Conservation (phyloP, 768 basidiomycete species). For the Trametes cubensis region DNA sequence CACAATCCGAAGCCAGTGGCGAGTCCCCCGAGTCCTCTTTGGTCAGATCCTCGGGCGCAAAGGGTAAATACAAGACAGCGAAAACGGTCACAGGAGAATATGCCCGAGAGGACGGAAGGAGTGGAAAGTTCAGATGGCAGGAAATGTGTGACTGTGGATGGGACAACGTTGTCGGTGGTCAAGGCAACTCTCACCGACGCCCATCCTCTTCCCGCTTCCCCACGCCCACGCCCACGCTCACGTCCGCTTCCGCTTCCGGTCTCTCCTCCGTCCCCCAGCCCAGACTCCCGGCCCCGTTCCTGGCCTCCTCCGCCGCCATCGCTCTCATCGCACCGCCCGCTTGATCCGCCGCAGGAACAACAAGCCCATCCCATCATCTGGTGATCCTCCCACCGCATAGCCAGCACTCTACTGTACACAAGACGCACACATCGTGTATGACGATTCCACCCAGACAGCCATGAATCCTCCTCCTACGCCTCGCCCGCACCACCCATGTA, state of each 20-base stretch:
- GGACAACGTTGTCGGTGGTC: conserved; percentile 48
- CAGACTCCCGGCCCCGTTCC: conserved; percentile 9
- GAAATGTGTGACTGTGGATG: conserved; percentile 19
- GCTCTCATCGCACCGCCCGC: conserved; percentile 6
- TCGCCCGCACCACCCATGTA: conserved; percentile 49
- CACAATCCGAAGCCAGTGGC: not conserved
- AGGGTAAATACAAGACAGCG: conserved; percentile 21
- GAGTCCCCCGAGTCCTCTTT: conserved; percentile 19
- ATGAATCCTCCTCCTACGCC: conserved; percentile 20
- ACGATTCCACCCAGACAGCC: not conserved
- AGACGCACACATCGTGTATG: not conserved
- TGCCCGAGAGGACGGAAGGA: conserved; percentile 18
- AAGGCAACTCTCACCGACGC: conserved; percentile 45
- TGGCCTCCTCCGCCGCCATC: conserved; percentile 10
- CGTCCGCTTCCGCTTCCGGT: not conserved
- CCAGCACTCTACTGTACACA: not conserved
- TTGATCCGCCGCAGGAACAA: conserved; percentile 21
- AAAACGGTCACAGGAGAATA: conserved; percentile 5
- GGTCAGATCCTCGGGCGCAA: conserved; percentile 1
- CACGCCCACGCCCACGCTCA: not conserved
- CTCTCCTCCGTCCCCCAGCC: not conserved
- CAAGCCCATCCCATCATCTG: conserved; percentile 10
- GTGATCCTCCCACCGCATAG: not conserved
- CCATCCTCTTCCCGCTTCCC: not conserved
- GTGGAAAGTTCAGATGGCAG: conserved; percentile 29